phyloP scores from a whole-genome alignment of 2,329 filamentous ascomycete genomes.

The Sporothrix sp. region DNA sequence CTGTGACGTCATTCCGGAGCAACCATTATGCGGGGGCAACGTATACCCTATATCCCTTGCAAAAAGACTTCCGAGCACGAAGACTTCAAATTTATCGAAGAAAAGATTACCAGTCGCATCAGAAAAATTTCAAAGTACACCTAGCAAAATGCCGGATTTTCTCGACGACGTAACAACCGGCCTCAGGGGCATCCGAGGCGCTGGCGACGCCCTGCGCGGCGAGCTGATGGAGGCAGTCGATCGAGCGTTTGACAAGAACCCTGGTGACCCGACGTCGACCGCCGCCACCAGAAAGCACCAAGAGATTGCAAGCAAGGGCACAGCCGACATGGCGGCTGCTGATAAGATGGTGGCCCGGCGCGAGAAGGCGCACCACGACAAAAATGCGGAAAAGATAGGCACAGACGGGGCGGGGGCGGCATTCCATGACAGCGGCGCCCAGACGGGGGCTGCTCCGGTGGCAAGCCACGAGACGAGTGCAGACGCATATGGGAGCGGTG shows the following conservation, averaged over 20 bases:
- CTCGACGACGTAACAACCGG: neutral
- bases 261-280: neutral
- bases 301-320: neutral
- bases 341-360: neutral
- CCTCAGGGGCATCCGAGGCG: slow-evolving; percentile 1
- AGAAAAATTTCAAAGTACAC: neutral
- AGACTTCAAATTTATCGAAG: neutral
- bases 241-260: neutral
- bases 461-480: neutral
- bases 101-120: too few species aligned
- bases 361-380: neutral
- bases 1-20: neutral
- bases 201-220: neutral
- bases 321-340: neutral
- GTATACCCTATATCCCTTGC: neutral
- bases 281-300: neutral
- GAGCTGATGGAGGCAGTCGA: slow-evolving; percentile 1
- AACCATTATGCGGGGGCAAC: neutral
- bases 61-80: neutral
- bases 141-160: neutral
- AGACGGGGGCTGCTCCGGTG: neutral
- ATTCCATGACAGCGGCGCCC: neutral
- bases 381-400: neutral
- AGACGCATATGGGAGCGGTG: neutral
- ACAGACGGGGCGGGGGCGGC: neutral